These are phyloP conservation scores for Colletotrichum spinosum DNA, from an alignment of 2,329 filamentous ascomycete genomes.

Conservation along the genomic window DNA sequence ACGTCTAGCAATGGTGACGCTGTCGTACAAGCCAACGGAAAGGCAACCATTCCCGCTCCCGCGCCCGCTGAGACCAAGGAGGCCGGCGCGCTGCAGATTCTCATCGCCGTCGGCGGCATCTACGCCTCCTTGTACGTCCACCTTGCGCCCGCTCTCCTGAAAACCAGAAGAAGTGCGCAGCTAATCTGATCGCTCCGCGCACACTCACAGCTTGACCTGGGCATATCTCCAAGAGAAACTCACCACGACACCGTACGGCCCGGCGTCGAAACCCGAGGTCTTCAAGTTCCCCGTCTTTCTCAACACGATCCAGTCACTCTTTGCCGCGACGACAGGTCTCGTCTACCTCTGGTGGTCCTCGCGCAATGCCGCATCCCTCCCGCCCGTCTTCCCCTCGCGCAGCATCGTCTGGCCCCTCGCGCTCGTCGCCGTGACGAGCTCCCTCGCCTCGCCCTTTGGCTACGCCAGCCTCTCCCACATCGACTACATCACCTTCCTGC, in stretches of 20 bases:
- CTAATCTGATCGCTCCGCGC: background rate
- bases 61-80: conserved; percentile 52
- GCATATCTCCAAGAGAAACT: conserved; percentile 97
- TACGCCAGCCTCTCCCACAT: conserved; percentile 93
- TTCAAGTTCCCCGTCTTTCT: conserved; percentile 96
- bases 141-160: background rate
- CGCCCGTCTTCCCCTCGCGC: conserved; percentile 80
- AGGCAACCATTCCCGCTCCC: conserved; percentile 39
- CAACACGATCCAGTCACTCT: conserved; percentile 93
- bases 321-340: conserved; percentile 85
- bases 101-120: conserved; percentile 92
- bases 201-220: conserved; percentile 81
- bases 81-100: conserved; percentile 78
- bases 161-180: background rate
- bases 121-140: conserved; percentile 90
- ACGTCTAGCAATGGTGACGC: conserved; percentile 46
- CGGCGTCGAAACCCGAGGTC: conserved; percentile 72
- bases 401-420: conserved; percentile 82
- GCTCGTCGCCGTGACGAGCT: conserved; percentile 85
- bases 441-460: conserved; percentile 93
- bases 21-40: conserved; percentile 41
- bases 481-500: conserved; percentile 97
- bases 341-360: conserved; percentile 81
- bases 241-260: conserved; percentile 89
- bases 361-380: conserved; percentile 58